phyloP scores from a whole-genome alignment of 2,329 filamentous ascomycete species.

The Neonectria magnoliae region DNA sequence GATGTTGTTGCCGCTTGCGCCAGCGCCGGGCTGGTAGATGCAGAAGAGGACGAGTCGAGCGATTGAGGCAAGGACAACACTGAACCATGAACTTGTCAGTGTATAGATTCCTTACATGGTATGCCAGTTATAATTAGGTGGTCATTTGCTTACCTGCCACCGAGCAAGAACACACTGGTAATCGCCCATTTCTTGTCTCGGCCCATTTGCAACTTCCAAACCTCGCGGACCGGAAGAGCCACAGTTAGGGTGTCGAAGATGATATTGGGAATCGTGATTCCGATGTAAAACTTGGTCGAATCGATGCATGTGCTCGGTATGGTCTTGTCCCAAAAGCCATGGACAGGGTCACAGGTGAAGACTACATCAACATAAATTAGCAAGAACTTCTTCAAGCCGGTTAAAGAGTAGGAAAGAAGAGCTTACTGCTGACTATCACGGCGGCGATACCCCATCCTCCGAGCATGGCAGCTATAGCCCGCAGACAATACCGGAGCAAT shows the following conservation, averaged over 20 bases:
- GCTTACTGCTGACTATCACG: conserved; percentile 14
- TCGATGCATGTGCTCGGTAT: conserved; percentile 21
- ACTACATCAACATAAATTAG: conserved; percentile 1
- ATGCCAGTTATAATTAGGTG: neutral
- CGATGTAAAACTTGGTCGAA: conserved; percentile 12
- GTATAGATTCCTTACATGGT: neutral
- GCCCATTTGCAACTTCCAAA: conserved; percentile 20
- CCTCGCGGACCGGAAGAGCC: conserved; percentile 3
- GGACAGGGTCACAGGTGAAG: conserved; percentile 11
- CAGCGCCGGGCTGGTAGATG: conserved; percentile 9
- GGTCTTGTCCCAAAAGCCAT: conserved; percentile 10
- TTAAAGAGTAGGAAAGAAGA: no score
- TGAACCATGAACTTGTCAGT: neutral
- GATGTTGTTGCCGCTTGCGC: conserved; percentile 3
- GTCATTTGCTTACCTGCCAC: conserved; percentile 6
- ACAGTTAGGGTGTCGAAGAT: conserved; percentile 16
- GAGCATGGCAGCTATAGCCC: neutral
- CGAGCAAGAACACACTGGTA: conserved; percentile 17
- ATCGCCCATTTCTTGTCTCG: conserved; percentile 23
- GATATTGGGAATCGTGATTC: conserved; percentile 19
- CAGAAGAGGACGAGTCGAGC: conserved; percentile 14
- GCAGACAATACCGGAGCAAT: neutral
- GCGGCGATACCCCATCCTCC: conserved; percentile 12
- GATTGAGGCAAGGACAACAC: conserved; percentile 22
- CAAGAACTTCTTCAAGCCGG: no score